Evolutionary conservation across 148 eudicot genomes (phyloP).

Genomic region (Chenopodium quinoa): DNA sequence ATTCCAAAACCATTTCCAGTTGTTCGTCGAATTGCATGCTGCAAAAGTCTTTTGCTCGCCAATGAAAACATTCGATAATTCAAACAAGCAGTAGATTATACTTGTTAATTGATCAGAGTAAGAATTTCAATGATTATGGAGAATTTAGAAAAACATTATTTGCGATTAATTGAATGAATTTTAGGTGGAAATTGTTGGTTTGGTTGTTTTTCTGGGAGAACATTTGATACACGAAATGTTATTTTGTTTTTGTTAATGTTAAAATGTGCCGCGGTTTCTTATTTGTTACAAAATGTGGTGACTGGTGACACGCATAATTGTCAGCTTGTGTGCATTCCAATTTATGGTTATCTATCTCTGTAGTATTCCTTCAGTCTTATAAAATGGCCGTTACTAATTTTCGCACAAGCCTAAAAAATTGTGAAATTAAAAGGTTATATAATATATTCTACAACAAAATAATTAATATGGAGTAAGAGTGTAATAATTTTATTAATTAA

Average conservation of each 20-base stretch:
- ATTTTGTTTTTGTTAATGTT: not conserved
- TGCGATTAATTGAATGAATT: not conserved
- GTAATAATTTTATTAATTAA: no score
- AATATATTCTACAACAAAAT: no score
- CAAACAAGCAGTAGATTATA: not conserved
- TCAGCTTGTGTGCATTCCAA: no score
- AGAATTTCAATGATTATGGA: not conserved
- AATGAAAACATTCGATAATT: not conserved
- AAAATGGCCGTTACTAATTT: no score
- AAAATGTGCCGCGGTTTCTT: not conserved
- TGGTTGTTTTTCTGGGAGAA: not conserved
- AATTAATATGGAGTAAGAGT: no score
- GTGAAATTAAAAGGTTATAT: no score
- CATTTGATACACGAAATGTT: not conserved
- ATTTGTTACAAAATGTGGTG: not conserved
- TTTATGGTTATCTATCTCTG: no score
- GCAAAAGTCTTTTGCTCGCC: slow-evolving; percentile 35
- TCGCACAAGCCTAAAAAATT: no score
- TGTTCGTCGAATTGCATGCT: slow-evolving; percentile 8
- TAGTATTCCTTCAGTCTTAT: no score
- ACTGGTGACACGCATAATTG: not conserved
- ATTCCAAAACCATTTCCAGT: not conserved
- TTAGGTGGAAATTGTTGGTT: not conserved
- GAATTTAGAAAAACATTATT: not conserved
- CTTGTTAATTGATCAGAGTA: not conserved